Conservation (phyloP, 2,329 filamentous ascomycete species). For the Penicillium decumbens region DNA sequence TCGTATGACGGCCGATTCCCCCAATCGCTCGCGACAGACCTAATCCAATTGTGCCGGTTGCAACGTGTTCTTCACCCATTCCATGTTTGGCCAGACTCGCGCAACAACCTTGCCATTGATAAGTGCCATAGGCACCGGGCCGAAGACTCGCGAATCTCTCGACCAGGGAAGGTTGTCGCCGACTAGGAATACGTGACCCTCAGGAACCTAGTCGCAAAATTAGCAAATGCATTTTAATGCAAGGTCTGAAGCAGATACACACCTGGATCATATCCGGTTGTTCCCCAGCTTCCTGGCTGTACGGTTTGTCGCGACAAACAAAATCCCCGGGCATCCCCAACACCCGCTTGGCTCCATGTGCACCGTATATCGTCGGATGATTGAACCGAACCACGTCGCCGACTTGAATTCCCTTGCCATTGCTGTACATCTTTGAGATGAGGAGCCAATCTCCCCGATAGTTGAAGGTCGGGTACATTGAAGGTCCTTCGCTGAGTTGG, state of each 20-base stretch:
- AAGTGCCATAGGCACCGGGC: constrained; percentile 78
- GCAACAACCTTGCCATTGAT: constrained; percentile 77
- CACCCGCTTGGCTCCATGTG: constrained; percentile 72
- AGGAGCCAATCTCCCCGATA: constrained; percentile 64
- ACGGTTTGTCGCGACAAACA: constrained; percentile 44
- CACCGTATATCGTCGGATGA: constrained; percentile 62
- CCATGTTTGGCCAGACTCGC: constrained; percentile 36
- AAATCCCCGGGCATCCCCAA: constrained; percentile 64
- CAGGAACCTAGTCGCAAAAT: constrained; percentile 60
- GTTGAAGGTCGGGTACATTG: constrained; percentile 83
- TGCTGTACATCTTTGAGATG: constrained; percentile 62
- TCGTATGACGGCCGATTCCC: constrained; percentile 2
- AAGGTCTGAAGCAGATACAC: constrained; percentile 7
- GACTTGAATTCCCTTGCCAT: constrained; percentile 64
- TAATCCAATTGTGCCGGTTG: constrained; percentile 28
- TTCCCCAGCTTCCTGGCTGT: constrained; percentile 30
- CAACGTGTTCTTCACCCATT: constrained; percentile 38
- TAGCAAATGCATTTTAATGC: not conserved
- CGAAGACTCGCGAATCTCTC: constrained; percentile 79
- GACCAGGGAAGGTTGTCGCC: constrained; percentile 85
- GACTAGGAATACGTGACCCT: constrained; percentile 85
- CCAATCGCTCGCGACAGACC: not conserved
- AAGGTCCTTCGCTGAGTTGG: constrained; percentile 63
- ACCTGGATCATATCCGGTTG: constrained; percentile 50
- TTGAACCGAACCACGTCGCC: constrained; percentile 79